Conservation (phyloP, 768 basidiomycete genomes). For the Russula earlei region DNA sequence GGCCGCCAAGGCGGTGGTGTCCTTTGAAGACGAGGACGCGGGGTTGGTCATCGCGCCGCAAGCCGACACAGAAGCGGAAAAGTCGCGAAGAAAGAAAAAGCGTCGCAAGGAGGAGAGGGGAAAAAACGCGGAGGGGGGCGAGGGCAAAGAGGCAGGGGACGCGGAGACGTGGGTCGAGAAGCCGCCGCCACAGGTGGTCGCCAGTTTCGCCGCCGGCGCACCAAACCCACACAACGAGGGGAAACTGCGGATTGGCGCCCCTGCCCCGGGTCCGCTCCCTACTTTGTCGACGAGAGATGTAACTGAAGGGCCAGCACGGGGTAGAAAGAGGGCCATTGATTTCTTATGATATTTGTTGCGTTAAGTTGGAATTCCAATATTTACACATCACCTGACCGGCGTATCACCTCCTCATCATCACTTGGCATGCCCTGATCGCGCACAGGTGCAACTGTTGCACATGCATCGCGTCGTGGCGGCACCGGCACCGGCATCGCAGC, state of each 20-base stretch:
- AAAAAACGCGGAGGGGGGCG: slow-evolving; percentile 23
- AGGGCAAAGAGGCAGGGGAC: slow-evolving; percentile 31
- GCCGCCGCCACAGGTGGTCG: slow-evolving; percentile 42
- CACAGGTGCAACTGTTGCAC: no score
- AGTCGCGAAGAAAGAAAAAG: slow-evolving; percentile 34
- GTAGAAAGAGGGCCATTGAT: slow-evolving; percentile 23
- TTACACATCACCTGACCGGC: not conserved
- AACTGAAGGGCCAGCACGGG: slow-evolving; percentile 18
- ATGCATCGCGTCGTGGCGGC: not conserved
- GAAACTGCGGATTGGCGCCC: not conserved
- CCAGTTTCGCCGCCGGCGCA: slow-evolving; percentile 23
- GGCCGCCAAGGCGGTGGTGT: slow-evolving; percentile 50
- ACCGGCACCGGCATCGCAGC: not conserved
- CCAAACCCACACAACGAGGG: not conserved
- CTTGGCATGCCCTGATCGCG: no score
- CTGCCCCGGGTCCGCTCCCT: not conserved
- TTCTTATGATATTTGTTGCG: slow-evolving; percentile 17
- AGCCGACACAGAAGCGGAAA: slow-evolving; percentile 26
- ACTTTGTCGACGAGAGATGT: not conserved
- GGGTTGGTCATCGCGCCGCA: slow-evolving; percentile 22
- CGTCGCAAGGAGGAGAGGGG: slow-evolving; percentile 28
- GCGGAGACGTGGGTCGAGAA: slow-evolving; percentile 58
- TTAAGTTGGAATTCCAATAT: not conserved
- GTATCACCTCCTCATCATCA: no score
- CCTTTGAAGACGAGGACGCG: slow-evolving; percentile 60